Conservation (phyloP, 768 basidiomycete species). For the Leccinum broughii region DNA sequence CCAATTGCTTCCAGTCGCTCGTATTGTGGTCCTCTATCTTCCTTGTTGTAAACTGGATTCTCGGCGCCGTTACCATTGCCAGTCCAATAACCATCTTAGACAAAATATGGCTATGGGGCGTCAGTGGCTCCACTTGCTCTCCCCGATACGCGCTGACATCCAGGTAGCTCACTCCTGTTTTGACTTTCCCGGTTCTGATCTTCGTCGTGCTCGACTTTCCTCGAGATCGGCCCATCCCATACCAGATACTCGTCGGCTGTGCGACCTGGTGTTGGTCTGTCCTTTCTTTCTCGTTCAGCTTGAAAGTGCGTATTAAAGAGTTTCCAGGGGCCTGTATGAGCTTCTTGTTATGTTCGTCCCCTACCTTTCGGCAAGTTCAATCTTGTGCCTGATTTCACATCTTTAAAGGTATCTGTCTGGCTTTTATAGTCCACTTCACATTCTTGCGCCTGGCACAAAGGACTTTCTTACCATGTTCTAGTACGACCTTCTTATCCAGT, state of each 20-base stretch:
- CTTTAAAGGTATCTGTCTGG: conserved; percentile 44
- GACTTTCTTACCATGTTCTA: conserved; percentile 42
- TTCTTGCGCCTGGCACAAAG: conserved; percentile 44
- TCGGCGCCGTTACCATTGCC: conserved; percentile 54
- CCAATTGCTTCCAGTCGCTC: conserved; percentile 39
- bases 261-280: conserved; percentile 67
- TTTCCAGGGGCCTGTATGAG: conserved; percentile 56
- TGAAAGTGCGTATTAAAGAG: conserved; percentile 13
- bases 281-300: background rate
- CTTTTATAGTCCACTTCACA: conserved; percentile 35
- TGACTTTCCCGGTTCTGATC: conserved; percentile 62
- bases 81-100: conserved; percentile 48
- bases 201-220: conserved; percentile 77
- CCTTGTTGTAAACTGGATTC: conserved; percentile 68
- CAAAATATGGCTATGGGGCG: conserved; percentile 60
- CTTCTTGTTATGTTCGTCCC: conserved; percentile 45
- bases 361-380: background rate
- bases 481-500: conserved; percentile 16
- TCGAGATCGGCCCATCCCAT: conserved; percentile 53
- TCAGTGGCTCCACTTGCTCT: conserved; percentile 31
- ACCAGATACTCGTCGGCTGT: conserved; percentile 59
- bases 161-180: conserved; percentile 50
- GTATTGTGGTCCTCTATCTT: conserved; percentile 66
- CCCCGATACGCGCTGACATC: background rate
- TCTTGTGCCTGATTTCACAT: conserved; percentile 11